Percentiles rank a stretch among this genome's conserved stretches.
These are phyloP conservation scores for Annulohypoxylon bovei DNA, from an alignment of 495 filamentous ascomycete species.

Conservation along the genomic window DNA sequence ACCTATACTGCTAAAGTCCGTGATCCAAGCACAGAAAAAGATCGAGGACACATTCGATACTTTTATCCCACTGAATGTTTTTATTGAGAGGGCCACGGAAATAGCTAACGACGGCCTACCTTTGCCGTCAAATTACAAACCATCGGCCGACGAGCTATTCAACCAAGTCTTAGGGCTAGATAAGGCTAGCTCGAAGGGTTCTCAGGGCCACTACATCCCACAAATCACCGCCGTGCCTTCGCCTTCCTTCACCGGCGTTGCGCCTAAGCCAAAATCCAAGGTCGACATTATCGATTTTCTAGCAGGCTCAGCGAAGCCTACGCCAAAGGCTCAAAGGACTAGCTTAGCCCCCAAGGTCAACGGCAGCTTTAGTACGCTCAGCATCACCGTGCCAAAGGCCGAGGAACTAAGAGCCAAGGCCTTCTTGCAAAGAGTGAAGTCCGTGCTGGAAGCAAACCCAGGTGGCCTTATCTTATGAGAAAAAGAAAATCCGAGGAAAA, in stretches of 20 bases:
- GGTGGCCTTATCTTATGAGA: conserved; percentile 74
- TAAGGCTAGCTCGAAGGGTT: conserved; percentile 53
- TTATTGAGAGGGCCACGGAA: conserved; percentile 83
- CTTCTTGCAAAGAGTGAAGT: conserved; percentile 86
- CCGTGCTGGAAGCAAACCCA: conserved; percentile 82
- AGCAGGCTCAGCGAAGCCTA: conserved; percentile 55
- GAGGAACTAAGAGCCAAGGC: conserved; percentile 83
- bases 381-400: conserved; percentile 73
- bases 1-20: conserved; percentile 78
- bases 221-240: conserved; percentile 72
- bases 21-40: conserved; percentile 80
- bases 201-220: conserved; percentile 71
- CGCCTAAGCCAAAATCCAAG: conserved; percentile 49
- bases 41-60: conserved; percentile 78
- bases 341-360: conserved; percentile 51
- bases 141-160: conserved; percentile 84
- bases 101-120: conserved; percentile 89
- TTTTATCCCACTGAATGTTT: conserved; percentile 83
- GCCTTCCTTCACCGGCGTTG: conserved; percentile 41
- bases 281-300: conserved; percentile 84
- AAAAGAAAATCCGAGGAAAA: not conserved
- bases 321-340: conserved; percentile 43
- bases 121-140: conserved; percentile 64
- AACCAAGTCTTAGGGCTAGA: conserved; percentile 83
- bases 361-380: conserved; percentile 78